Base-by-base conservation (phyloP, 768 basidiomycete species). In the Termitomyces sp. region DNA sequence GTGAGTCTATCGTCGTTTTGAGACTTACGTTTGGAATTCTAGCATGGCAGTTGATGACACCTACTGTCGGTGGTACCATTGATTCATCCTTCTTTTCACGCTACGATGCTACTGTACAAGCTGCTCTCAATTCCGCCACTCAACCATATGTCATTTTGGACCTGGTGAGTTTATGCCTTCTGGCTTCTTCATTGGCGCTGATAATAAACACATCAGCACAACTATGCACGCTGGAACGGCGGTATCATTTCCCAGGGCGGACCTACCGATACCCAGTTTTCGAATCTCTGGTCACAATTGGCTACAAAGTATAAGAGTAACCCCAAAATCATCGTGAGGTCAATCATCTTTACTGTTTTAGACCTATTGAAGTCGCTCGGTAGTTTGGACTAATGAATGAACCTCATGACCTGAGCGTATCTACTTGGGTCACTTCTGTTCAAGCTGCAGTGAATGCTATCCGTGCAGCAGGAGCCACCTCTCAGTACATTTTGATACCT, bases 401-500 rank as follows among this genome's bases (percentile, higher is more conserved):
- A 63, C 83, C 84, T 4, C 83, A 85, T 58, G 80, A 84, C 63
- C 57, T 82, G 11, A 76, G 73, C 10, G 71, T 81, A 56, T 51
- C 54, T 10, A 66, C 63, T 1, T 83, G 83, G 82, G 81, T 76
- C 4, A 61, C 48, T 8, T 67, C 77, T 6, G 78, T 83, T 7
- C 82, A 85, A 65, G 72, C 74, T 16, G 81, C 77, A 16, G 82
- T 85, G 14, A 83, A 77, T 45, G 83, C 81, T 5, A 84, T 86
- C 59, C 81, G 85, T 53, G 65, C 70, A 11, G 81, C 76, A 17
- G 81, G 80, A 27, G 84, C 84, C 0, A 81, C 73, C 0, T 67
- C 73, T 9, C 82, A 85, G 57, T 69, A 73, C n/a, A 80, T 85
- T 59, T 75, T 83, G 21, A 70, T 84, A 43, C 81, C 84, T 1